Conservation (phyloP, 805 yeast genomes). For the Saturnispora dispora region DNA sequence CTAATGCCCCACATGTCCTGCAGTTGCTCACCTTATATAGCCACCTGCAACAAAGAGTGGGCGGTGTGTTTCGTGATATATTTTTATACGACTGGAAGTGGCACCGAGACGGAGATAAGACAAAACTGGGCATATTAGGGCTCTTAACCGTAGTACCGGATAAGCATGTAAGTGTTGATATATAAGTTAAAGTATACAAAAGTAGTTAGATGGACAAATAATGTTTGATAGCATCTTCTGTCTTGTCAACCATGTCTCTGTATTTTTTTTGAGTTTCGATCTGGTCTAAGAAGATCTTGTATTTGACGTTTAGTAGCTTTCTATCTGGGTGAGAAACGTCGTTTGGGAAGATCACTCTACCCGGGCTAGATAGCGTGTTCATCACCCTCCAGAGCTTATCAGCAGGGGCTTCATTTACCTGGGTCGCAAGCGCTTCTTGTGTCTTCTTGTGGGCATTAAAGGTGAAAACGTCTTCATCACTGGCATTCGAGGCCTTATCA, state of each 20-base stretch:
- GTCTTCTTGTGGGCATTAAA: constrained; percentile 51
- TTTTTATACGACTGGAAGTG: neutral
- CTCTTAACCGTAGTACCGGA: neutral
- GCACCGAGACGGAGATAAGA: neutral
- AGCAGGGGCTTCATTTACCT: constrained; percentile 32
- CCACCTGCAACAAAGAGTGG: neutral
- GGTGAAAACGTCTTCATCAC: constrained; percentile 42
- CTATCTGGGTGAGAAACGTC: constrained; percentile 52
- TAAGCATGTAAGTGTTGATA: neutral
- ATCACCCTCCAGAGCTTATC: constrained; percentile 78
- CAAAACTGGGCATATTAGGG: neutral
- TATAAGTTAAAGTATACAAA: neutral
- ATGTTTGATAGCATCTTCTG: constrained; percentile 26
- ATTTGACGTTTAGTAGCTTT: constrained; percentile 65
- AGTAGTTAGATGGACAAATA: constrained; percentile 8
- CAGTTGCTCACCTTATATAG: neutral
- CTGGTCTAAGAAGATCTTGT: constrained; percentile 80
- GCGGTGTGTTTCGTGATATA: neutral
- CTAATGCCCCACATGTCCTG: neutral
- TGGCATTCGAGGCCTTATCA: constrained; percentile 30
- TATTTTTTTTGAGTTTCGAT: constrained; percentile 73
- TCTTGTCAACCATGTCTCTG: constrained; percentile 55
- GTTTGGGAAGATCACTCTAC: constrained; percentile 67
- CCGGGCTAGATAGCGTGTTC: constrained; percentile 77
- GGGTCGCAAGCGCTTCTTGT: constrained; percentile 42